phyloP scores from a whole-genome alignment of 78 protist species.

The Tieghemostelium lacteum region DNA sequence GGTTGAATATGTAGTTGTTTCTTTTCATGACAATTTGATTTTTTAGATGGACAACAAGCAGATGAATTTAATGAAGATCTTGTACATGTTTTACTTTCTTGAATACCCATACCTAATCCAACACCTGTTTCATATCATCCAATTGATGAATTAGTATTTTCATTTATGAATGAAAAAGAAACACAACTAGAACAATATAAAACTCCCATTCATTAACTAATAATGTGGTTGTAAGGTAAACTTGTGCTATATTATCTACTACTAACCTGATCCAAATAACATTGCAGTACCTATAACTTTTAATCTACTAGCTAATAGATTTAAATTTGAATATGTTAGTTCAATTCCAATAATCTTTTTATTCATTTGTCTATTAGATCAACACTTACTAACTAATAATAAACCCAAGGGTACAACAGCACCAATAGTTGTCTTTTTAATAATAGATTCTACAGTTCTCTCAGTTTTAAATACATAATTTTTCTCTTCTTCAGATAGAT shows the following conservation, averaged over 20 bases:
- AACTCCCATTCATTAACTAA: too few species aligned
- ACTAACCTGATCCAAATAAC: too few species aligned
- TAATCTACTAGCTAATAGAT: conserved; percentile 28
- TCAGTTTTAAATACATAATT: conserved; percentile 3
- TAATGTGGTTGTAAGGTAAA: too few species aligned
- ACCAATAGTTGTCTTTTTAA: conserved; percentile 31
- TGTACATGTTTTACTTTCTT: not conserved
- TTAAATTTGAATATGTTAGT: not conserved
- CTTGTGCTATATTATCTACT: too few species aligned
- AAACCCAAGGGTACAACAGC: conserved; percentile 46
- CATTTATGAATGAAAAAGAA: not conserved
- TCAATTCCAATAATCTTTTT: not conserved
- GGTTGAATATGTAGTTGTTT: not conserved
- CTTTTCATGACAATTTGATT: too few species aligned
- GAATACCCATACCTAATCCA: conserved; percentile 45
- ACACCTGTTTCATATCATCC: conserved; percentile 6
- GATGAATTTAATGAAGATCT: not conserved
- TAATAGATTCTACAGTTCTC: conserved; percentile 8
- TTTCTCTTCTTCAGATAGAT: conserved; percentile 3
- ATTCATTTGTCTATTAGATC: not conserved
- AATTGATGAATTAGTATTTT: not conserved
- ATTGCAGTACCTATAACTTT: conserved; percentile 44
- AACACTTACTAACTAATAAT: conserved; percentile 37
- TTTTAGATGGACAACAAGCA: not conserved
- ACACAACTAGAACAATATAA: too few species aligned